Base-by-base conservation (phyloP, 495 filamentous ascomycete species). In the Talaromyces stipitatus region DNA sequence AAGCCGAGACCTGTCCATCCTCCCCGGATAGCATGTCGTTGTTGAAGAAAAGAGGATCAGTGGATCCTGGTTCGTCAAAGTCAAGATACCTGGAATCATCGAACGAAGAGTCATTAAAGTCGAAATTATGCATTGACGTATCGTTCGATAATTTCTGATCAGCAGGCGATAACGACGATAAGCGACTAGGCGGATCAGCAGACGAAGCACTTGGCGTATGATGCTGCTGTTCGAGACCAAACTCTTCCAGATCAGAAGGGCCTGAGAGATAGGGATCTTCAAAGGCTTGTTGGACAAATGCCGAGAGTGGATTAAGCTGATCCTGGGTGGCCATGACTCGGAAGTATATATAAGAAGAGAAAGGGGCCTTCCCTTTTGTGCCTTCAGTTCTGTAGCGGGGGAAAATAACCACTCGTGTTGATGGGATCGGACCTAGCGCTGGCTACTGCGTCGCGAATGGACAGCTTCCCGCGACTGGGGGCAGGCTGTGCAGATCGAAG, bases 181-280 rank as follows among this genome's bases (percentile, higher is more conserved):
- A 46, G 20, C 54, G 54, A 41, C 33, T 55, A 18, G 36, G 23
- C 7, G 22, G 54, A 22, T 30, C 54, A 14, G n/a, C 32, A 27
- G 54, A 47, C 3, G 58, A 32, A 16, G n/a, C 58, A 28, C 46
- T 45, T 18, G 45, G 45, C 8, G 51, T 45, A 46, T 54, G 56
- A 18, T 60, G 45, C 45, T 46, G 43, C 22, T 48, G 66, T 52
- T 65, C 64, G 29, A 76, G 72, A 16, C 62, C 69, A 6, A 65
- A 61, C 61, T 74, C 70, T 23, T 77, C 74, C 0, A 69, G 72
- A 57, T 76, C 74, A 10, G 66, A 69, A 7, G 66, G 61, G 16
- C 70, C 65, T 4, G 72, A 74, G 6, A 75, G 66, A 59, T 75
- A 77, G 23, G 71, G 70, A 46, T 77, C 72, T 32, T 62, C 59